Evolutionary conservation across 257 asterid genomes (phyloP).

Genomic region (Solanum corneliomulleri): DNA sequence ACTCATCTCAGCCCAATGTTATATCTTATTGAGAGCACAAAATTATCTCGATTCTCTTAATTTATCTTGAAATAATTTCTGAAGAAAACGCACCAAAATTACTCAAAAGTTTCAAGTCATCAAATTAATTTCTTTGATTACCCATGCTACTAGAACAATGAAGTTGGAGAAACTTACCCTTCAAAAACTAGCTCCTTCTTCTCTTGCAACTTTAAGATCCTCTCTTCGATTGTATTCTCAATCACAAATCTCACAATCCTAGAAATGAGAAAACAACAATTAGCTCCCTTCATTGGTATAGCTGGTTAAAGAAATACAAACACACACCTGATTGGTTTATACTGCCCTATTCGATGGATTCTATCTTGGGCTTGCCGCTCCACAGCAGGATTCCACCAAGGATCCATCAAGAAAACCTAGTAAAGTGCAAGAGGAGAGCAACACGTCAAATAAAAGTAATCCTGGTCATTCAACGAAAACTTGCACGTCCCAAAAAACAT

Average conservation of each 20-base stretch:
- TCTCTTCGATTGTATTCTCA: slow-evolving; percentile 81
- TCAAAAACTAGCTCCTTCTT: slow-evolving; percentile 96
- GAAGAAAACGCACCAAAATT: not conserved
- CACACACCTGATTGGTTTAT: slow-evolving; percentile 68
- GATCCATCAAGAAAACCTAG: slow-evolving; percentile 97
- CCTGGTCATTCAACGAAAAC: not conserved
- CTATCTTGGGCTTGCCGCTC: slow-evolving; percentile 97
- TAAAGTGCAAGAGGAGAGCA: slow-evolving; percentile 1
- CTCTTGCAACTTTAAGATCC: slow-evolving; percentile 84
- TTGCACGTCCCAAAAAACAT: not conserved
- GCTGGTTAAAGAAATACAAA: not conserved
- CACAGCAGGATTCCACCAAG: slow-evolving; percentile 99
- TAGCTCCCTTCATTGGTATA: not conserved
- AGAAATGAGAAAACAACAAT: slow-evolving; percentile 1
- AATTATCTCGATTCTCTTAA: not conserved
- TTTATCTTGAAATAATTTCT: not conserved
- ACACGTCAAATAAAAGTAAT: not conserved
- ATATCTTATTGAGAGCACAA: not conserved
- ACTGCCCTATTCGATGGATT: slow-evolving; percentile 91
- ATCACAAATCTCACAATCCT: slow-evolving; percentile 86
- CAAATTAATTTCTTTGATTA: not conserved
- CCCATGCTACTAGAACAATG: not conserved
- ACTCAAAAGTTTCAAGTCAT: not conserved
- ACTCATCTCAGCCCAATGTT: not conserved
- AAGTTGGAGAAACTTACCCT: slow-evolving; percentile 42